Evolutionary conservation across 164 flowering plant species (phyloP), one percentile per base, ranked within the genome.

Genomic region (Nelumbo lutea): DNA sequence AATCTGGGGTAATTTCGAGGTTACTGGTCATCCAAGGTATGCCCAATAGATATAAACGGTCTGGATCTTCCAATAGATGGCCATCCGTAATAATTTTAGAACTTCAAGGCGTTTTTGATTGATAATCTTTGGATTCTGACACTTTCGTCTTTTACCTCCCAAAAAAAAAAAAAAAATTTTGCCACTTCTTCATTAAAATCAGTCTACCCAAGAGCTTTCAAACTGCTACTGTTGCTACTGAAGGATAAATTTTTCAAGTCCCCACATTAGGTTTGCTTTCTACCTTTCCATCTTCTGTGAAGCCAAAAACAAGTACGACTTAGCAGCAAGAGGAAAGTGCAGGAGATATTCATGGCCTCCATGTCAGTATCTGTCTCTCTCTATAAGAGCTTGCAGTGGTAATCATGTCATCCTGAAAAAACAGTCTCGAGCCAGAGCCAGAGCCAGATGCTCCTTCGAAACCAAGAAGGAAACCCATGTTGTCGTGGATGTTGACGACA

Each of bases 311-410:
- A 59, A 58, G n/a, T 38, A 61, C 48, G 27, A 0, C 27, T 27
- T 27, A 27, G 27, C 27, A 45, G 6, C 43, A 43, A 64, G 40
- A 58, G 38, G 1, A 69, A 38, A 64, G 9, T 58, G 9, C 43
- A 27, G 4, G 41, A 13, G 41, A 46, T 70, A 72, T 44, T 70
- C 42, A 84, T 83, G 88, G 85, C 85, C 69, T 78, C 87, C 66
- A 66, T 80, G 62, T 72, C 84, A 75, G 73, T 84, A 57, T 70
- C 79, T 76, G 82, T 85, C n/a, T 82, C 80, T 3, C 27, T 77
- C 64, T 83, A 77, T 15, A 76, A n/a, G 70, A 79, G 79, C 80
- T 56, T 81, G 79, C 78, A 73, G 70, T 72, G 75, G 83, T 64
- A 71, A 76, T 47, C 82, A 75, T 63, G 62, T 72, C 66, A 74